Evolutionary conservation across 148 eudicot genomes (phyloP), one percentile per base, ranked within the genome.

Genomic region (Dianthus caryophyllus): DNA sequence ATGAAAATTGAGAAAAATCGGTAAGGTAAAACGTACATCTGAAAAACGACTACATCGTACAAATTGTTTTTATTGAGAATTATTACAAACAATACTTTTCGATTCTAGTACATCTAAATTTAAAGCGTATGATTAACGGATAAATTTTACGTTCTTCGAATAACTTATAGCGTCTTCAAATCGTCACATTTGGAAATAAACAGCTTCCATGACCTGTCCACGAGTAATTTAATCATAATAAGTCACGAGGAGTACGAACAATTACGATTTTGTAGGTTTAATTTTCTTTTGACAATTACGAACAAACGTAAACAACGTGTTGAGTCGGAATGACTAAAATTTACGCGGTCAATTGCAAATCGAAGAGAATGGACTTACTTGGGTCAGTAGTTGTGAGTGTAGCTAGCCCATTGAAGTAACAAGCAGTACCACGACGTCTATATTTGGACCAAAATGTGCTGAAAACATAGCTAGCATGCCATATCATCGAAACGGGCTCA

Each of bases 391-490:
- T 75, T 48, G 91, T 88, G 14, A 88, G 84, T 65, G 76, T 68
- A 15, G 96, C 97, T 27, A 84, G 77, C 31, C 97, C 92, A 79
- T 76, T 65, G 60, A 91, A 86, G 73, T 83, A 69, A 64, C 97
- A 91, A 73, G 74, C 56, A 2, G 67, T 78, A 26, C 97, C 89
- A 55, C 47, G 51, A 11, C 26, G 65, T 59, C 87, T 72, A 73
- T 71, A 83, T 68, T 65, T 60, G 9, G 96, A 85, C 89, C 96
- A 91, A 72, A 84, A 88, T 26, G 89, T 80, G 64, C 84, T 90
- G 52, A 90, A 90, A 50, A 80, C 96, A 71, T 83, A 91, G 49
- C 77, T 84, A 6, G 97, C 97, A 74, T 88, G 92, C 51, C 76
- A 67, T 15, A 67, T 13, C 15, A 68, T 30, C 2, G 87, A 81